Evolutionary conservation across 169 alveolate species (phyloP), one percentile per base, ranked within the genome.

Genomic region (Cytauxzoon felis): DNA sequence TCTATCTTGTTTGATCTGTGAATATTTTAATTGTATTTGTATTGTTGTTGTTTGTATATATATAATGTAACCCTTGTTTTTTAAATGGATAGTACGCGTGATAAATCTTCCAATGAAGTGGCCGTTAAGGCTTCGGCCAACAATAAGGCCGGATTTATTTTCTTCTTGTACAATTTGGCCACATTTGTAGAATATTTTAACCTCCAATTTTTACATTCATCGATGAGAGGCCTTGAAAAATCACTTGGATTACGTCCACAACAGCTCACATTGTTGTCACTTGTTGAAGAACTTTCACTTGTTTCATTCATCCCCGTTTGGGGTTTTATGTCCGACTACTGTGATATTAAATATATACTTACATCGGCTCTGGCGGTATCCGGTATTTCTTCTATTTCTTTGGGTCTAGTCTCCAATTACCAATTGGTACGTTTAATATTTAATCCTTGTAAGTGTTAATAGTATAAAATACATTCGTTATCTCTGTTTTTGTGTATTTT

Each of bases 131-230:
- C n/a, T n/a, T n/a, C n/a, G n/a, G n/a, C n/a, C n/a, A n/a, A n/a
- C n/a, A n/a, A n/a, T n/a, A n/a, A n/a, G n/a, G n/a, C n/a, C n/a
- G n/a, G 16, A 2, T 21, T 58, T 13, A 42, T 58, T 9, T 58
- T 58, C 6, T 58, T 88, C 21, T 83, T 91, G 43, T 91, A 90
- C 18, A 90, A 91, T 33, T 65, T 87, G 34, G 88, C 94, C 26
- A 93, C 96, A 30, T 90, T 91, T 27, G 63, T 91, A n/a, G 95
- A 90, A 54, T 93, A 93, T 33, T 91, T 94, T 50, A 94, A 91
- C 69, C 94, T 89, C 42, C 96, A 91, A 65, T 87, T 91, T 24
- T 81, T 91, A 26, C 95, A 94, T 7, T 90, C 96, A 27, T 84
- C 93, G 29, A 83, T 91, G 71, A 81, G 96, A 52, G 97, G 94